These are phyloP conservation scores for Sesbania bispinosa DNA, from an alignment of 306 rosid genomes.

Conservation along the genomic window DNA sequence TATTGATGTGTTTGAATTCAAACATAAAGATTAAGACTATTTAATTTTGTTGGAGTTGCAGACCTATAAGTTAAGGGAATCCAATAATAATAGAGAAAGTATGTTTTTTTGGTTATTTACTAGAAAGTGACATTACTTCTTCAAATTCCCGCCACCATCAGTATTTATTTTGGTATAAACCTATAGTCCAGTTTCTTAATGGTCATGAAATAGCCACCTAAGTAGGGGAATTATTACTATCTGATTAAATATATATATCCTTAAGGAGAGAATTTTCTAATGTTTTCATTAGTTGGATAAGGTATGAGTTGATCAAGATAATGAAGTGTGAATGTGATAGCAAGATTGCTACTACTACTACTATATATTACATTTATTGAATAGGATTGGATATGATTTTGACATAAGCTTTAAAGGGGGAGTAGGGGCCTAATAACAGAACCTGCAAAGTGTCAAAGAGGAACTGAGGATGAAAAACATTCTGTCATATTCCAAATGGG, in stretches of 20 bases:
- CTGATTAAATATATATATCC: constrained; percentile 12
- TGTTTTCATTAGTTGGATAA: neutral
- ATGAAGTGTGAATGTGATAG: constrained; percentile 11
- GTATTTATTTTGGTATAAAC: constrained; percentile 7
- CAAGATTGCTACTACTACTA: neutral
- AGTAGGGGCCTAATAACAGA: constrained; percentile 36
- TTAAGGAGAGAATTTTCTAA: neutral
- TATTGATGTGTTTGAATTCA: constrained; percentile 37
- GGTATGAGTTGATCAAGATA: neutral
- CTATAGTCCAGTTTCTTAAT: constrained; percentile 15
- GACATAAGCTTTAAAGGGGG: constrained; percentile 23
- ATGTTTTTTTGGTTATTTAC: constrained; percentile 7
- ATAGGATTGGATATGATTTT: constrained; percentile 21
- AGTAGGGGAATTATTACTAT: constrained; percentile 6
- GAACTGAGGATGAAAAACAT: constrained; percentile 27
- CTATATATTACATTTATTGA: constrained; percentile 15
- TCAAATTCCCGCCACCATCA: constrained; percentile 27
- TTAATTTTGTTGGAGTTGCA: constrained; percentile 30
- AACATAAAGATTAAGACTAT: constrained; percentile 26
- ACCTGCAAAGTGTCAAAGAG: constrained; percentile 42
- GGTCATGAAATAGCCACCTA: constrained; percentile 27
- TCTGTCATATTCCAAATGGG: constrained; percentile 52
- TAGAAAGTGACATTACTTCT: constrained; percentile 29
- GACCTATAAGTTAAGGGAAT: constrained; percentile 32
- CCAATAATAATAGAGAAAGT: constrained; percentile 29